Conservation (phyloP, 805 yeast genomes). For the Pichia rugopelliculosa region DNA sequence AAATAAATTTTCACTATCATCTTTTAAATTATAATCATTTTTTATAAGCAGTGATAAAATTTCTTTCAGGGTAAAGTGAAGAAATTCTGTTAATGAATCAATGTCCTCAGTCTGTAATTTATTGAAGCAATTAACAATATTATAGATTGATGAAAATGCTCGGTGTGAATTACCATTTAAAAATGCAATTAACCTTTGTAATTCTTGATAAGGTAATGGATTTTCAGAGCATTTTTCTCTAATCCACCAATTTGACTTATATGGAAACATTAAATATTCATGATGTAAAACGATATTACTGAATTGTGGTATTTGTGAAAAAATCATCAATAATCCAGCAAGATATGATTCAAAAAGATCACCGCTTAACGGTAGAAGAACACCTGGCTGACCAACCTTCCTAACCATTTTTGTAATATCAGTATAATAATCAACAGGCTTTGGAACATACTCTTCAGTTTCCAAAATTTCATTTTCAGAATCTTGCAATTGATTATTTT, state of each 20-base stretch:
- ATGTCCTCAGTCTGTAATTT: constrained; percentile 21
- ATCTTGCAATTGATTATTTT: constrained; percentile 14
- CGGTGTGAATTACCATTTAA: constrained; percentile 30
- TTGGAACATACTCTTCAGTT: neutral
- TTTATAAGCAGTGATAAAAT: constrained; percentile 17
- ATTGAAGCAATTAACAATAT: constrained; percentile 27
- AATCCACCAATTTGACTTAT: constrained; percentile 35
- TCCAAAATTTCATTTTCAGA: neutral
- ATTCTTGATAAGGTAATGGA: constrained; percentile 28
- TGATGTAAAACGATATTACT: constrained; percentile 26
- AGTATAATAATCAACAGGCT: constrained; percentile 22
- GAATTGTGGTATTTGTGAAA: constrained; percentile 32
- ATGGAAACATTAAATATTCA: constrained; percentile 30
- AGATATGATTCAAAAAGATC: constrained; percentile 33
- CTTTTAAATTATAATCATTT: constrained; percentile 9
- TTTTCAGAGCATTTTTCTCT: constrained; percentile 22
- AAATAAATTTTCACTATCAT: constrained; percentile 15
- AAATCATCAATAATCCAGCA: constrained; percentile 34
- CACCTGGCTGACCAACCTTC: constrained; percentile 21
- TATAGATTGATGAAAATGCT: constrained; percentile 32
- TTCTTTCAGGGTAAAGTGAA: constrained; percentile 17
- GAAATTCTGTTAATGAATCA: constrained; percentile 25
- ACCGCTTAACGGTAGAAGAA: constrained; percentile 29
- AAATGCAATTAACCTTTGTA: constrained; percentile 34
- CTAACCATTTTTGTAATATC: constrained; percentile 26